Base-by-base conservation (phyloP, 2,329 filamentous ascomycete genomes). In the Huntiella omanensis region DNA sequence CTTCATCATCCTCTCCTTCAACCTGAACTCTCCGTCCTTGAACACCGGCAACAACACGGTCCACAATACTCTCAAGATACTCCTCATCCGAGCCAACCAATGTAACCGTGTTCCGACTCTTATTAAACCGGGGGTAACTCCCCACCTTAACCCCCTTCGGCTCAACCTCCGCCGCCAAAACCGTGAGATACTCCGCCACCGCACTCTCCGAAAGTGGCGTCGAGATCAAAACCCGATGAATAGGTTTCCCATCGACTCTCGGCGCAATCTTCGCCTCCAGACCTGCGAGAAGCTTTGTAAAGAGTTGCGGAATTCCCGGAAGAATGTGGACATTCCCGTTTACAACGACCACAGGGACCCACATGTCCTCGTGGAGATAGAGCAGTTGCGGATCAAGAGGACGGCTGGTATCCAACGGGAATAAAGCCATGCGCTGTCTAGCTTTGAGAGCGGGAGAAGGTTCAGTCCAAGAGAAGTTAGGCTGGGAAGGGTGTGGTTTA, bases 301-400 rank as follows among this genome's bases (percentile, higher is more conserved):
- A 98, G 1, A 96, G 66, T 45, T 76, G 70, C 1, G 91, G 91
- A 12, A 96, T 81, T 1, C 91, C 91, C 0, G 91, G 91, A 2
- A 96, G 67, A 50, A 96, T 91, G 60, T 96, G 84, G 4, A 96
- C 66, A 57, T 98, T 98, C 43, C 83, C 83, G 57, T 95, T 95
- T 12, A 94, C 84, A 4, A 92, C 78, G 13, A 75, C 71, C 42
- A 96, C 73, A 0, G 91, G 91, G 35, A 96, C 87, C 91, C 91
- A 96, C 16, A 93, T 66, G 45, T 86, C 77, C 2, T 92, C 80
- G 7, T 71, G 68, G 1, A 83, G 75, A 58, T 93, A 95, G 19
- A 94, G 55, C 13, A 80, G 78, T 58, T 95, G 86, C 38, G 81
- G 72, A 41, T 74, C 68, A 16, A 78, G 61, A 5, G 80, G 68